phyloP scores from a whole-genome alignment of 129 eudicot species.

The Helichrysum umbraculigerum region DNA sequence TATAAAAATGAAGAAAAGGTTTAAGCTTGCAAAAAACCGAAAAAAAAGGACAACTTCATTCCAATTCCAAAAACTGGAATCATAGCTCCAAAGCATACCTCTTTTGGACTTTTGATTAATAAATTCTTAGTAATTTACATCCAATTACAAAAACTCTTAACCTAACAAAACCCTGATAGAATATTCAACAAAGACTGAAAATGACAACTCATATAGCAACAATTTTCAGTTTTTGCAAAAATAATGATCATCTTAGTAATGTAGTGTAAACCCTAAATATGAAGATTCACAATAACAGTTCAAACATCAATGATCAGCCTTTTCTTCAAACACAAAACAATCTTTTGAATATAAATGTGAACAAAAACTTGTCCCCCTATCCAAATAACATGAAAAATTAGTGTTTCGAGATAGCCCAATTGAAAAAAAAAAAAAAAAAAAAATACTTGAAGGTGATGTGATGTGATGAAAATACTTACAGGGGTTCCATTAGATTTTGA shows the following conservation, averaged over 20 bases:
- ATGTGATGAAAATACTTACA: conserved; percentile 39
- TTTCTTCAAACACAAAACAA: conserved; percentile 7
- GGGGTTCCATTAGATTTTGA: conserved; percentile 54
- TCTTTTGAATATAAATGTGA: background rate
- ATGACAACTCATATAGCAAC: background rate
- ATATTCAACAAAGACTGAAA: conserved; percentile 5
- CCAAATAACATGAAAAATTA: background rate
- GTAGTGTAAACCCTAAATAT: conserved; percentile 3
- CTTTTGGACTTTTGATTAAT: background rate
- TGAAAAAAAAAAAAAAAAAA: background rate
- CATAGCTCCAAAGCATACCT: background rate
- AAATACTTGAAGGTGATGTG: no score
- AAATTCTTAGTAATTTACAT: background rate
- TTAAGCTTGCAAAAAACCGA: no score
- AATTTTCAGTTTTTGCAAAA: conserved; percentile 3
- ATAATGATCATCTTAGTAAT: background rate
- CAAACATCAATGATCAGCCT: background rate
- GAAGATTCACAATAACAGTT: conserved; percentile 4
- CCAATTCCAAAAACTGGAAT: background rate
- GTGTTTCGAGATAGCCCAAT: conserved; percentile 4
- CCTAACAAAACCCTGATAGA: conserved; percentile 8
- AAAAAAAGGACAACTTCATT: background rate
- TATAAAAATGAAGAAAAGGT: background rate
- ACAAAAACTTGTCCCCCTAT: background rate
- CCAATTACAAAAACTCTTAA: background rate